Evolutionary conservation across 2,329 filamentous ascomycete species (phyloP), one percentile per base, ranked within the genome.

Genomic region (Aureobasidium sp.): DNA sequence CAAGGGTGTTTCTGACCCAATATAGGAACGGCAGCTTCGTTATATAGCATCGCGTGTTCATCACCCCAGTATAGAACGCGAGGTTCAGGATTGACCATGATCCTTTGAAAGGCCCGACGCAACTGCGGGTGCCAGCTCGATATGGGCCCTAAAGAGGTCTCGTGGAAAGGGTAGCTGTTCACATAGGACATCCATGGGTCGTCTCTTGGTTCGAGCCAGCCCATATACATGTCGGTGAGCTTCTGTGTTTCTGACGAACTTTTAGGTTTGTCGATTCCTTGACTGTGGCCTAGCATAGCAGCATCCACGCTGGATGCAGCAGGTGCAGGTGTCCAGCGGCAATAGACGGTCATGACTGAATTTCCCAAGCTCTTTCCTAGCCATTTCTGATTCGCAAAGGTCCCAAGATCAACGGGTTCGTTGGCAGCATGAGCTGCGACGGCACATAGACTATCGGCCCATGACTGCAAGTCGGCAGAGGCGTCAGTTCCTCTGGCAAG

Each of bases 41-140:
- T 76, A 65, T 74, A 74, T 10, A 75, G 52, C 69, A 75, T 72
- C 36, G 65, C 68, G 15, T 69, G 66, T 1, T 72, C 67, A 2
- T 69, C 57, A 7, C 73, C 72, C 71, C 65, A 67, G 8, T 72
- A 64, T 1, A 73, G 32, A 27, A 71, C 63, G 4, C 71, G 66
- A 1, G 71, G 68, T 27, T 70, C 63, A 2, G 71, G 70, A 53
- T 72, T 70, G 17, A 63, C 60, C 69, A 69, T 72, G n/a, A 71
- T 69, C 5, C 64, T 61, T 7, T 70, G 39, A 1, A 70, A 64
- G 24, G 65, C 63, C 8, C 66, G 52, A 5, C 71, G 65, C 36
- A 73, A 62, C 5, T 65, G 47, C 3, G 64, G 37, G 10, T 66
- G 63, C 71, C 71, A 73, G 4, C 48, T 44, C 1, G 65, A 51